Conservation (phyloP, 2,329 filamentous ascomycete genomes). For the Cordyceps tenuipes region DNA sequence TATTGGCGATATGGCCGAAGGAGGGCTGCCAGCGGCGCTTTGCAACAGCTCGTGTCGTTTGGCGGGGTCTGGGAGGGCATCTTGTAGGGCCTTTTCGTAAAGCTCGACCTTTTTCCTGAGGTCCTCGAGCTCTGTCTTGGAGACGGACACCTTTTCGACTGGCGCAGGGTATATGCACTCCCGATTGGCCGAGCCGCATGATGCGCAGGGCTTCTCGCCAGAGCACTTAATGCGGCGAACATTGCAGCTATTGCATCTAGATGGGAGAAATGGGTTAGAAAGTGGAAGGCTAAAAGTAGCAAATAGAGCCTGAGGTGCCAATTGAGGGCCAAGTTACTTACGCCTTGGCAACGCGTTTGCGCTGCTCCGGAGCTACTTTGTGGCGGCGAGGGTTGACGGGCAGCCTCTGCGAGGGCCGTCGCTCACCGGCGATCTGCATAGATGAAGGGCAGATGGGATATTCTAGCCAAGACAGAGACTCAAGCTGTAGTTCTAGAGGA, state of each 20-base stretch:
- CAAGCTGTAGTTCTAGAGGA: neutral
- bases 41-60: conserved; percentile 27
- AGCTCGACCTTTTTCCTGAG: conserved; percentile 30
- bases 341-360: conserved; percentile 42
- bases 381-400: conserved; percentile 42
- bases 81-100: conserved; percentile 32
- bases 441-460: neutral
- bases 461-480: neutral
- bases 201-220: conserved; percentile 38
- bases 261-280: neutral
- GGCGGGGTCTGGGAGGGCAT: conserved; percentile 27
- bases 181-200: conserved; percentile 34
- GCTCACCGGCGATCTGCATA: conserved; percentile 22
- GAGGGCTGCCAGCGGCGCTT: conserved; percentile 17
- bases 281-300: neutral
- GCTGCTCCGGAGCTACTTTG: conserved; percentile 37
- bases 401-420: conserved; percentile 28
- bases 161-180: conserved; percentile 40
- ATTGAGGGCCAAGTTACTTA: conserved; percentile 24
- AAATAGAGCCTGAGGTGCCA: neutral
- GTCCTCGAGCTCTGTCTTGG: conserved; percentile 33
- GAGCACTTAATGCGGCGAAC: conserved; percentile 44
- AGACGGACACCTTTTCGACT: conserved; percentile 35
- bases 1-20: conserved; percentile 17
- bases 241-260: conserved; percentile 47